A percentile compares a stretch with the other conserved stretches of the same genome.
These are phyloP conservation scores for Tuctoria greenei DNA, from an alignment of 176 grass and related monocot genomes.

Conservation along the genomic window DNA sequence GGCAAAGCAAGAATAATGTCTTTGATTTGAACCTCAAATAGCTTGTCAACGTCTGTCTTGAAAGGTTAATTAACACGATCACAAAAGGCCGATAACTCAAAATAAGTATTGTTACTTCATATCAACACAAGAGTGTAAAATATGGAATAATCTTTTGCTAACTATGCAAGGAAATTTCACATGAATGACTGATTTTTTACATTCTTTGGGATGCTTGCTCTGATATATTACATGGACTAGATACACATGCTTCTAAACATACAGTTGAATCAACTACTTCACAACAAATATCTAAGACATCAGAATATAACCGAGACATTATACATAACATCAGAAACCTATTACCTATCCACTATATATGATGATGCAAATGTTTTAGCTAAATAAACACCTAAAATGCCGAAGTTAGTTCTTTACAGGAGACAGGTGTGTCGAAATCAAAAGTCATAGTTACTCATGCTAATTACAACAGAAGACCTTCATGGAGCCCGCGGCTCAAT, in stretches of 20 bases:
- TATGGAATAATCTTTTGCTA: slow-evolving; percentile 2
- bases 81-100: background rate
- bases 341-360: slow-evolving; percentile 45
- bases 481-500: slow-evolving; percentile 12
- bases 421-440: slow-evolving; percentile 40
- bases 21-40: background rate
- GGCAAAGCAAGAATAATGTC: background rate
- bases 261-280: slow-evolving; percentile 38
- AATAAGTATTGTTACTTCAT: background rate
- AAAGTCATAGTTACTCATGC: slow-evolving; percentile 41
- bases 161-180: slow-evolving; percentile 30
- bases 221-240: slow-evolving; percentile 47
- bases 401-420: slow-evolving; percentile 75
- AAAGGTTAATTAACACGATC: background rate
- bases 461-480: slow-evolving; percentile 36
- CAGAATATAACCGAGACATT: slow-evolving; percentile 47
- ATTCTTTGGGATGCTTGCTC: slow-evolving; percentile 33
- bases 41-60: background rate
- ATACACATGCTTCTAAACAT: slow-evolving; percentile 53
- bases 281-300: slow-evolving; percentile 43
- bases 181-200: slow-evolving; percentile 35
- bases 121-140: background rate
- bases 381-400: slow-evolving; percentile 57
- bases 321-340: slow-evolving; percentile 51
- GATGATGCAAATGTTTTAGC: slow-evolving; percentile 35